A percentile compares a stretch with the other conserved stretches of the same genome.
These are phyloP conservation scores for Hyaloscypha variabilis DNA, from an alignment of 495 filamentous ascomycete genomes.

Conservation along the genomic window DNA sequence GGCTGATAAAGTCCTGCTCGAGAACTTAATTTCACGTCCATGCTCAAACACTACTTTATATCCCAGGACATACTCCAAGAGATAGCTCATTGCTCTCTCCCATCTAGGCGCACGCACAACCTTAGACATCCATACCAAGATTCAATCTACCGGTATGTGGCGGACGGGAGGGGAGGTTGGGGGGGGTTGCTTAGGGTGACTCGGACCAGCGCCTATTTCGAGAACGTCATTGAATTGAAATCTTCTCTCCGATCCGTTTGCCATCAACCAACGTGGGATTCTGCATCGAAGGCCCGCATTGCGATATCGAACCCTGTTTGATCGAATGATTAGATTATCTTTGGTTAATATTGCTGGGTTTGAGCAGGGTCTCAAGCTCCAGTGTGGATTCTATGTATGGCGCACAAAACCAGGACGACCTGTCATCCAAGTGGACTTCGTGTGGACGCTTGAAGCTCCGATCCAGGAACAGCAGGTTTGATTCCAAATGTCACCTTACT, in stretches of 20 bases:
- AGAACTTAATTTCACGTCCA: too few species aligned
- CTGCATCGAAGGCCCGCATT: neutral
- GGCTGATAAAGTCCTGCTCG: too few species aligned
- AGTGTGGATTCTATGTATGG: neutral
- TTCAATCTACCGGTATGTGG: too few species aligned
- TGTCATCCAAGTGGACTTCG: neutral
- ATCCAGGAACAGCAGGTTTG: neutral
- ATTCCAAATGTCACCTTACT: neutral
- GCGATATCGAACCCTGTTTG: neutral
- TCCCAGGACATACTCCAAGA: too few species aligned
- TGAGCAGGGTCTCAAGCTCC: neutral
- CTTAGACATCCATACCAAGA: too few species aligned
- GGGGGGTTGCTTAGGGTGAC: neutral
- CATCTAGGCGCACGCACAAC: too few species aligned
- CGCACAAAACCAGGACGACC: too few species aligned
- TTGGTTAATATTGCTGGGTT: neutral
- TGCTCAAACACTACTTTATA: too few species aligned
- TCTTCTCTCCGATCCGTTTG: neutral
- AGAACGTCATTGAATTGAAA: neutral
- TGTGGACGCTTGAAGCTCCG: neutral
- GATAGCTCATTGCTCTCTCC: too few species aligned
- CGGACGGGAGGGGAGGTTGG: neutral
- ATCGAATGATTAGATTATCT: neutral
- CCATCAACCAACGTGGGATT: neutral
- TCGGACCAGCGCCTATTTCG: constrained; percentile 1